Conservation (phyloP, 108 stramenopile species). For the Epipyxis sp. region DNA sequence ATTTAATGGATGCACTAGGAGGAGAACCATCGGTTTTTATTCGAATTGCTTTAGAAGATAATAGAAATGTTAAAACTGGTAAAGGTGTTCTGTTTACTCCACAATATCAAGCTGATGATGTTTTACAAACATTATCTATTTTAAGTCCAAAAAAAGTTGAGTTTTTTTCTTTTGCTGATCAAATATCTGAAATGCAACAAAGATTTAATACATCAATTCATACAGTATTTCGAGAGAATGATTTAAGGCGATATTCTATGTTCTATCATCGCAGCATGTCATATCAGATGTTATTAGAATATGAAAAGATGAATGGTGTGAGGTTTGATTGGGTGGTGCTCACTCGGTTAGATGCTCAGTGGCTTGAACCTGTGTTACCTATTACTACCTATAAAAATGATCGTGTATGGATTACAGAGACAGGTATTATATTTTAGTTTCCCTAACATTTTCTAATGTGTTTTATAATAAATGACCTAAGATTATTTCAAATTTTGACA, state of each 20-base stretch:
- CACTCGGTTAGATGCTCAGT: background rate
- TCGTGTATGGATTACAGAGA: conserved; percentile 1
- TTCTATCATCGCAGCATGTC: background rate
- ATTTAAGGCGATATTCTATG: background rate
- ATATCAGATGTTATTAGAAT: background rate
- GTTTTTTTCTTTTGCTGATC: background rate
- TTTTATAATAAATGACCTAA: too few relatives aligned
- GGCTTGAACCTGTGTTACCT: background rate
- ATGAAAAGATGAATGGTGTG: background rate
- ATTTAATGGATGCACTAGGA: conserved; percentile 1
- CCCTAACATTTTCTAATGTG: too few relatives aligned
- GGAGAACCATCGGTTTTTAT: background rate
- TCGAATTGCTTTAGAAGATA: background rate
- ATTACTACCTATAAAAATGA: background rate
- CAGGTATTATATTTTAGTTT: background rate
- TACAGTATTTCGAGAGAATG: background rate
- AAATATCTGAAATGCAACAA: background rate
- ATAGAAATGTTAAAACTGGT: background rate
- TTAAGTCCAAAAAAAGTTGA: background rate
- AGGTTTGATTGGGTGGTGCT: background rate
- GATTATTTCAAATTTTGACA: too few relatives aligned
- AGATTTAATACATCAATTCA: background rate
- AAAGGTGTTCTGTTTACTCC: background rate
- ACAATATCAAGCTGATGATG: background rate
- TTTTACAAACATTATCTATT: background rate